These are phyloP conservation scores for Platismatia glauca DNA, from an alignment of 495 filamentous ascomycete genomes.

Conservation along the genomic window DNA sequence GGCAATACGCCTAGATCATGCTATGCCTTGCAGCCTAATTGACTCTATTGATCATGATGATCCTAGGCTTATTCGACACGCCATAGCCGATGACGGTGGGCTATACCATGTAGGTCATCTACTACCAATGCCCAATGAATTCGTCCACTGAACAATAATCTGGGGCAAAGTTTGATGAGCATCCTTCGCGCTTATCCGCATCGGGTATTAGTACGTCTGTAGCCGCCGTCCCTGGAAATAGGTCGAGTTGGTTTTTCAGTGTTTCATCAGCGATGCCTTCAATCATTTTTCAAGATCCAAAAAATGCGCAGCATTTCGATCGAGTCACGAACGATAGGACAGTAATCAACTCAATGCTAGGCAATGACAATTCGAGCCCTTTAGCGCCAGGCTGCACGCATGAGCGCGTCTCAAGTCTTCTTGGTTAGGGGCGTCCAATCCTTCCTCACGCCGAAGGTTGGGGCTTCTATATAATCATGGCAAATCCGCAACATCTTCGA, in stretches of 20 bases:
- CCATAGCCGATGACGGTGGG: neutral
- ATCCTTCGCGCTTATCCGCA: neutral
- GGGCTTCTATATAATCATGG: neutral
- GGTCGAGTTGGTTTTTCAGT: neutral
- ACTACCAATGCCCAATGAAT: neutral
- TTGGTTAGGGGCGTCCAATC: neutral
- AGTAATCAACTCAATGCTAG: neutral
- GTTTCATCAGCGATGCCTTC: neutral
- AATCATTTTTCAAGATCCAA: neutral
- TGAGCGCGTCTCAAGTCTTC: neutral
- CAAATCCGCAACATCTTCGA: neutral
- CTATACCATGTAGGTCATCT: neutral
- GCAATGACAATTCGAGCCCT: neutral
- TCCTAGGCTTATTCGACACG: neutral
- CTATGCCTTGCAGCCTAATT: no score
- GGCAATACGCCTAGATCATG: neutral
- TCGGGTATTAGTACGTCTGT: neutral
- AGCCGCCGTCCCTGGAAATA: neutral
- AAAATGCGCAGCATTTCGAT: neutral
- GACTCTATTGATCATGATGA: no score
- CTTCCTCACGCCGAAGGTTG: neutral
- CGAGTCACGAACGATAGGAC: neutral
- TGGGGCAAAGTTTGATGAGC: neutral
- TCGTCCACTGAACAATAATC: no score
- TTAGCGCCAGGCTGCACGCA: neutral